Evolutionary conservation across 768 basidiomycete genomes (phyloP).

Genomic region (Boletus rufocinnamomeus): DNA sequence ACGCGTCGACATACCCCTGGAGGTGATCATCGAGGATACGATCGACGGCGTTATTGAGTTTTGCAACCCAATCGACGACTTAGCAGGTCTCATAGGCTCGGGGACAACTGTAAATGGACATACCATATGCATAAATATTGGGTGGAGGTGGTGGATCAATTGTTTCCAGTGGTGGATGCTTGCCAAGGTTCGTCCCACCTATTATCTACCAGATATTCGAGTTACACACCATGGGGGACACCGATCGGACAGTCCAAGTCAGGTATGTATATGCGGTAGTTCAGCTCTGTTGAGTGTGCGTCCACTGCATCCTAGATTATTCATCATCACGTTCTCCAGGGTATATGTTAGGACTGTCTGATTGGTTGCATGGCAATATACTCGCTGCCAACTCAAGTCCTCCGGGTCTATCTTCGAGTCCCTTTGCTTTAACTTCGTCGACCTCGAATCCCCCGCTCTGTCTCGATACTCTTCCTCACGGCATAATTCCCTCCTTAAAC

Average conservation of each 20-base stretch:
- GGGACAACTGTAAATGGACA: constrained; percentile 41
- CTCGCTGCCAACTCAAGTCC: constrained; percentile 1
- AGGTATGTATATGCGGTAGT: constrained; percentile 27
- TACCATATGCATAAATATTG: constrained; percentile 36
- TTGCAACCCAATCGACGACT: constrained; percentile 40
- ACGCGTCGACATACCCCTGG: constrained; percentile 36
- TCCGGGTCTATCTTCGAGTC: constrained; percentile 15
- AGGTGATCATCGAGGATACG: constrained; percentile 40
- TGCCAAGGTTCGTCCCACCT: constrained; percentile 23
- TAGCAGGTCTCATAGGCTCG: constrained; percentile 40
- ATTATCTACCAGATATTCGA: background rate
- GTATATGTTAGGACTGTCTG: background rate
- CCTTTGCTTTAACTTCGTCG: constrained; percentile 8
- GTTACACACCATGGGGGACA: background rate
- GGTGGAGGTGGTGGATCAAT: constrained; percentile 36
- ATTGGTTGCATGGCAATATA: background rate
- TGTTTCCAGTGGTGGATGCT: constrained; percentile 39
- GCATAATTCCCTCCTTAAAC: constrained; percentile 14
- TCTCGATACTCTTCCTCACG: constrained; percentile 24
- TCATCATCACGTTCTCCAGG: background rate
- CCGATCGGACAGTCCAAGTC: constrained; percentile 10
- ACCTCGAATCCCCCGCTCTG: constrained; percentile 18
- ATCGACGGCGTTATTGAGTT: constrained; percentile 46
- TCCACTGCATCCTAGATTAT: background rate
- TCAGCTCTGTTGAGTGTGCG: background rate